A percentile compares a stretch with the other conserved stretches of the same genome.
Evolutionary conservation across 257 asterid species (phyloP).

Genomic region (Haberlea rhodopensis): DNA sequence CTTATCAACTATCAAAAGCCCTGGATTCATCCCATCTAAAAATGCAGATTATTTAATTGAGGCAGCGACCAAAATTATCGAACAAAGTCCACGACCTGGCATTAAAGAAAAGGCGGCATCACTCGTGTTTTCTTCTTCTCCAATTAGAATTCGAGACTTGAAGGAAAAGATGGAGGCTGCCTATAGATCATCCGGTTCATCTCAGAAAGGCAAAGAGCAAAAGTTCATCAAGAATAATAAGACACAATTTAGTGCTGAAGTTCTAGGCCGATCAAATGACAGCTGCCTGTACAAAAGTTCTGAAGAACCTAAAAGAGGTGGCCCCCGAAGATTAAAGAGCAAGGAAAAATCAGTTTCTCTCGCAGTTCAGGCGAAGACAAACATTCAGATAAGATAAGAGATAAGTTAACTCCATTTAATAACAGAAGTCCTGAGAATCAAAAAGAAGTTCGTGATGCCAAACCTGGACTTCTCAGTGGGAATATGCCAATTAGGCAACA

Average conservation of each 20-base stretch:
- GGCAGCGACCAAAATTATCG: conserved; percentile 84
- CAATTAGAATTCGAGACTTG: conserved; percentile 59
- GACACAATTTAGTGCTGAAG: conserved; percentile 45
- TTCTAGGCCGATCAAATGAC: conserved; percentile 43
- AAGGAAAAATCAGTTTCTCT: conserved; percentile 58
- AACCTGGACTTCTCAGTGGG: conserved; percentile 32
- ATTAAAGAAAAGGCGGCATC: conserved; percentile 47
- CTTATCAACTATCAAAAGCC: conserved; percentile 87
- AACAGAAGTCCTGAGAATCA: conserved; percentile 48
- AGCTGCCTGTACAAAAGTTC: conserved; percentile 38
- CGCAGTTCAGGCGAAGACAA: conserved; percentile 25
- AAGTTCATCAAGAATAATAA: conserved; percentile 37
- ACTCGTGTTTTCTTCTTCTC: conserved; percentile 63
- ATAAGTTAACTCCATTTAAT: conserved; percentile 38
- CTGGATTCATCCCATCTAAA: conserved; percentile 82
- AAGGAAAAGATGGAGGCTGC: conserved; percentile 70
- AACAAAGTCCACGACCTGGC: conserved; percentile 77
- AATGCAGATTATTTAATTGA: conserved; percentile 86
- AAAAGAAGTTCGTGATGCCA: conserved; percentile 47
- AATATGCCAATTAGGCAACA: conserved; percentile 44
- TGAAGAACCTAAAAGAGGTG: conserved; percentile 48
- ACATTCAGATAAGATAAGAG: conserved; percentile 48
- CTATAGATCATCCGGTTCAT: conserved; percentile 36
- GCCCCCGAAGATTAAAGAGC: conserved; percentile 48
- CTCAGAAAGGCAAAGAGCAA: conserved; percentile 50